phyloP scores from a whole-genome alignment of 768 basidiomycete genomes.

The Xerocomellus intermedius region DNA sequence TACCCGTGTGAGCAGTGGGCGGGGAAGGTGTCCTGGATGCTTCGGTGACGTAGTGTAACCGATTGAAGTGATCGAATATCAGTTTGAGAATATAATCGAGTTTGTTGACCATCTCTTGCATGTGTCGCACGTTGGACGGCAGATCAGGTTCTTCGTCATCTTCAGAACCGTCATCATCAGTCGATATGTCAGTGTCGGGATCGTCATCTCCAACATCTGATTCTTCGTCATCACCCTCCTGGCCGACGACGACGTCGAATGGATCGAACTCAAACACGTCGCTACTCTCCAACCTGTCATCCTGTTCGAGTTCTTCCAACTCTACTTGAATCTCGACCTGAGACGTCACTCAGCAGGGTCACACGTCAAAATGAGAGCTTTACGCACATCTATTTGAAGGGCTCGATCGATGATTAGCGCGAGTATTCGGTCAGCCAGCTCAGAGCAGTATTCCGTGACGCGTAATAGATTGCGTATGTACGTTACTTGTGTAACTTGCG shows the following conservation, averaged over 20 bases:
- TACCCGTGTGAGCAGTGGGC: not conserved
- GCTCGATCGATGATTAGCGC: slow-evolving; percentile 90
- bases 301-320: slow-evolving; percentile 84
- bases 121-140: slow-evolving; percentile 58
- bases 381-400: slow-evolving; percentile 89
- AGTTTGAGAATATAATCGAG: slow-evolving; percentile 85
- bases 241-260: slow-evolving; percentile 80
- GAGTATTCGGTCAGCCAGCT: slow-evolving; percentile 79
- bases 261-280: slow-evolving; percentile 77
- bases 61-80: slow-evolving; percentile 81
- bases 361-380: not conserved
- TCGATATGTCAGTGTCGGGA: slow-evolving; percentile 51
- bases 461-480: slow-evolving; percentile 89
- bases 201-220: slow-evolving; percentile 55
- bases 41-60: slow-evolving; percentile 35
- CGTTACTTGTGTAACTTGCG: slow-evolving; percentile 72
- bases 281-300: slow-evolving; percentile 49
- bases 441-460: slow-evolving; percentile 84
- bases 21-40: slow-evolving; percentile 18
- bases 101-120: slow-evolving; percentile 88
- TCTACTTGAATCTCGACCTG: slow-evolving; percentile 98
- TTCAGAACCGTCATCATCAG: slow-evolving; percentile 61
- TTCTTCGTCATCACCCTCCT: slow-evolving; percentile 62
- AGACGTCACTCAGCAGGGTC: not conserved
- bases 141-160: slow-evolving; percentile 34